A percentile compares a stretch with the other conserved stretches of the same genome.
phyloP scores from a whole-genome alignment of 768 basidiomycete genomes.

The Auricularia heimuer region DNA sequence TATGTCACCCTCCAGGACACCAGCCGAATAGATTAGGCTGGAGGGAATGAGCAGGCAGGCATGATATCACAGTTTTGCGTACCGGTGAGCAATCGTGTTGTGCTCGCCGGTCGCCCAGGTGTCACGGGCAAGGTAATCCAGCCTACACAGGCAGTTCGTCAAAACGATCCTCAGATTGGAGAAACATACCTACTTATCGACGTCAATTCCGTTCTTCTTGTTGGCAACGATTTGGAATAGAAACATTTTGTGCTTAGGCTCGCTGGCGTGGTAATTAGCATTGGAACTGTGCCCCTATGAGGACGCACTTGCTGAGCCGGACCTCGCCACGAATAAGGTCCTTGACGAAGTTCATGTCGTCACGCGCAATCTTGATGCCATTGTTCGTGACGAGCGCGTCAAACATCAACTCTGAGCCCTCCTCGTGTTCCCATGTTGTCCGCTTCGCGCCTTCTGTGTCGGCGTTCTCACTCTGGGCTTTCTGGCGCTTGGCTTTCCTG shows the following conservation, averaged over 20 bases:
- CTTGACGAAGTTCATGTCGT: conserved; percentile 56
- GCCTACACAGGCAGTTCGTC: conserved; percentile 22
- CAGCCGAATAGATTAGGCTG: conserved; percentile 64
- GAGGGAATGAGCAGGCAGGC: not conserved
- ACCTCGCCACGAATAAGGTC: conserved; percentile 65
- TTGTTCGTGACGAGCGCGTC: conserved; percentile 54
- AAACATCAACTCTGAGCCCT: conserved; percentile 77
- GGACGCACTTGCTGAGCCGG: not conserved
- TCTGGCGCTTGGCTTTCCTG: no score
- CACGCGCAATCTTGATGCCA: conserved; percentile 34
- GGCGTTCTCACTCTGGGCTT: no score
- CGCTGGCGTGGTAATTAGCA: not conserved
- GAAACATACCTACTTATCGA: conserved; percentile 44
- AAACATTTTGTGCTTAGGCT: conserved; percentile 48
- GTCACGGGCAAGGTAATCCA: conserved; percentile 76
- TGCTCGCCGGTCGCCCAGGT: conserved; percentile 57
- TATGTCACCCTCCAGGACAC: conserved; percentile 65
- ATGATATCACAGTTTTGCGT: not conserved
- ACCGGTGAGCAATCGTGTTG: conserved; percentile 41
- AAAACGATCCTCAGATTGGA: no score
- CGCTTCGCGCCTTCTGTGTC: no score
- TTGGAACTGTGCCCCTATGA: not conserved
- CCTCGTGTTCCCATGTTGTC: conserved; percentile 58
- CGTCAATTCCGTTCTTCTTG: conserved; percentile 71
- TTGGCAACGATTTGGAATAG: conserved; percentile 83